These are phyloP conservation scores for Penicillium verhagenii DNA, from an alignment of 495 filamentous ascomycete species.

Conservation along the genomic window DNA sequence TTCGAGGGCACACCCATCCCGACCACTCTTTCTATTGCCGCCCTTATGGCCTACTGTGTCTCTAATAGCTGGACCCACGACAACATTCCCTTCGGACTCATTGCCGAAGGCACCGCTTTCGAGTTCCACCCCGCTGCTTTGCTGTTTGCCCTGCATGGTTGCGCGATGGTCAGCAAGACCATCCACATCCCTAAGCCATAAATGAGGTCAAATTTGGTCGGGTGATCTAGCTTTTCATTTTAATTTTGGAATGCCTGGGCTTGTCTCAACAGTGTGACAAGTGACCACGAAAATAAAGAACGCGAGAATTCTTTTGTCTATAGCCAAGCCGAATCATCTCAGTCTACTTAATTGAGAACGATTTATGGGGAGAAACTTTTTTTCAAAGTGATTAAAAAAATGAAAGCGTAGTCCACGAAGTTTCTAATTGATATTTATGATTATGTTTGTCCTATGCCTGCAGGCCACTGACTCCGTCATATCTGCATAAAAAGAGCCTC, in stretches of 20 bases:
- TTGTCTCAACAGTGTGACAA: constrained; percentile 18
- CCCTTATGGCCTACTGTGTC: constrained; percentile 87
- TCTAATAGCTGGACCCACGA: constrained; percentile 75
- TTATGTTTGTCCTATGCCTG: too few species aligned
- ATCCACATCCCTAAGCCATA: constrained; percentile 96
- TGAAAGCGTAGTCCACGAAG: neutral
- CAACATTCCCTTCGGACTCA: constrained; percentile 66
- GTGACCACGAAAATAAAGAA: constrained; percentile 21
- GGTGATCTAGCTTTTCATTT: constrained; percentile 13
- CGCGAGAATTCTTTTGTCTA: constrained; percentile 13
- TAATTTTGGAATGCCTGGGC: constrained; percentile 10
- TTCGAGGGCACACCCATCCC: constrained; percentile 98
- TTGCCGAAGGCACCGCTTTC: constrained; percentile 61
- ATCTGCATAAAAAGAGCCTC: too few species aligned
- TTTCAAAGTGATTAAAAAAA: neutral
- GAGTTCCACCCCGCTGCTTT: constrained; percentile 86
- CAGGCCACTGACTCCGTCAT: too few species aligned
- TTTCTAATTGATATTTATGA: too few species aligned
- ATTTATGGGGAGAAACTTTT: neutral
- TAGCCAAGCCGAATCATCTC: constrained; percentile 21
- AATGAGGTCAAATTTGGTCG: constrained; percentile 12
- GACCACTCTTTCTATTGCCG: constrained; percentile 75
- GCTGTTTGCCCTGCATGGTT: constrained; percentile 81
- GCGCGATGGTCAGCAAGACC: constrained; percentile 89
- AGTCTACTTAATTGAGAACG: constrained; percentile 24